phyloP scores from a whole-genome alignment of 2,329 filamentous ascomycete species.

The Epichloe sibirici region DNA sequence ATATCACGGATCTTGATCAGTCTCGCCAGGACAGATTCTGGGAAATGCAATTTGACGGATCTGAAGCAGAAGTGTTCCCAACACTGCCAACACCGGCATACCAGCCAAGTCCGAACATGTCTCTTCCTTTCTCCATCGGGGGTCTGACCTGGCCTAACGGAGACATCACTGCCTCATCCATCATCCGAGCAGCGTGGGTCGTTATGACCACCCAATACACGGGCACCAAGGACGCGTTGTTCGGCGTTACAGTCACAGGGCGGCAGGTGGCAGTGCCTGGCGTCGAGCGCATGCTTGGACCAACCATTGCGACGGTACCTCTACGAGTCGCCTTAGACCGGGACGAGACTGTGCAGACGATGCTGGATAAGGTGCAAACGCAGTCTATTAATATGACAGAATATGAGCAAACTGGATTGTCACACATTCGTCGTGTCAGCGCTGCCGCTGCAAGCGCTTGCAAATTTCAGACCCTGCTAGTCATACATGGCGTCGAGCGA shows the following conservation, averaged over 20 bases:
- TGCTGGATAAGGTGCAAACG: conserved; percentile 14
- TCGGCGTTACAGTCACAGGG: conserved; percentile 14
- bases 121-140: no score
- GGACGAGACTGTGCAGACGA: conserved; percentile 3
- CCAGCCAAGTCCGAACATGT: not conserved
- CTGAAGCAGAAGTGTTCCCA: conserved; percentile 3
- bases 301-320: conserved; percentile 17
- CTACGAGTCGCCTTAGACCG: conserved; percentile 16
- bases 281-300: conserved; percentile 14
- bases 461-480: conserved; percentile 8
- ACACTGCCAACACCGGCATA: not conserved
- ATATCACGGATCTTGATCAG: not conserved
- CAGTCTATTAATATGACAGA: conserved; percentile 7
- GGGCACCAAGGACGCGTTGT: conserved; percentile 17
- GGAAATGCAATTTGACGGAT: conserved; percentile 11
- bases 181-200: conserved; percentile 13
- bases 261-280: conserved; percentile 12
- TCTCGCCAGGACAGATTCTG: not conserved
- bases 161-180: conserved; percentile 8
- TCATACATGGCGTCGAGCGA: conserved; percentile 7
- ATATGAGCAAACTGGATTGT: conserved; percentile 10
- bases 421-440: conserved; percentile 7
- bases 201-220: conserved; percentile 24
- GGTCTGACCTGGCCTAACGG: not conserved
- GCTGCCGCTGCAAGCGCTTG: conserved; percentile 2